Evolutionary conservation across 2,329 filamentous ascomycete species (phyloP).

Genomic region (Coleophoma crateriformis): DNA sequence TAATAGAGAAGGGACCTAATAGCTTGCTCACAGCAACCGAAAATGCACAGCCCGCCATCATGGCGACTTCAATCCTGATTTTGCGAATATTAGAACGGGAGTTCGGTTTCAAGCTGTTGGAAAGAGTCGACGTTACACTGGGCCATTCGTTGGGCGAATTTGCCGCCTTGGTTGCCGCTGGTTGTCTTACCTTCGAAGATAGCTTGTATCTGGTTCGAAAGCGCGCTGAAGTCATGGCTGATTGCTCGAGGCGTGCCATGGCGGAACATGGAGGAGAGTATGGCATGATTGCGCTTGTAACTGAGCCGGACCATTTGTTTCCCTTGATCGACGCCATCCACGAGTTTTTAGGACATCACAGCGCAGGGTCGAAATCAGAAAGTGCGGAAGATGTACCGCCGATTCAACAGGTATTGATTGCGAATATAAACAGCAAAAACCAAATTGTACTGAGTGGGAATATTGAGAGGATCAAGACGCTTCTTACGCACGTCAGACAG

Average conservation of each 20-base stretch:
- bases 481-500: constrained; percentile 79
- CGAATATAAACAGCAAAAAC: constrained; percentile 93
- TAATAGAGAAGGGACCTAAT: constrained; percentile 78
- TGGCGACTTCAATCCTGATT: constrained; percentile 89
- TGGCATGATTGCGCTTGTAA: constrained; percentile 91
- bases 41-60: constrained; percentile 91
- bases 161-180: constrained; percentile 79
- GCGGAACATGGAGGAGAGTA: constrained; percentile 72
- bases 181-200: constrained; percentile 73
- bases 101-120: constrained; percentile 67
- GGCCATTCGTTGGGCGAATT: constrained; percentile 94
- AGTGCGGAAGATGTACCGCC: constrained; percentile 63
- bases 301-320: constrained; percentile 71
- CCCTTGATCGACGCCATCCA: constrained; percentile 67
- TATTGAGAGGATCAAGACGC: constrained; percentile 73
- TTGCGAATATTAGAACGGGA: constrained; percentile 81
- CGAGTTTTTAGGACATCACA: constrained; percentile 69
- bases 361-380: constrained; percentile 61
- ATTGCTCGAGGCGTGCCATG: constrained; percentile 63
- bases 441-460: constrained; percentile 92
- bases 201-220: constrained; percentile 71
- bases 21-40: constrained; percentile 72
- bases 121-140: constrained; percentile 74
- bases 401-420: constrained; percentile 83
- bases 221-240: constrained; percentile 78